Evolutionary conservation across 2,329 filamentous ascomycete species (phyloP).

Genomic region (Penicillium sp.): DNA sequence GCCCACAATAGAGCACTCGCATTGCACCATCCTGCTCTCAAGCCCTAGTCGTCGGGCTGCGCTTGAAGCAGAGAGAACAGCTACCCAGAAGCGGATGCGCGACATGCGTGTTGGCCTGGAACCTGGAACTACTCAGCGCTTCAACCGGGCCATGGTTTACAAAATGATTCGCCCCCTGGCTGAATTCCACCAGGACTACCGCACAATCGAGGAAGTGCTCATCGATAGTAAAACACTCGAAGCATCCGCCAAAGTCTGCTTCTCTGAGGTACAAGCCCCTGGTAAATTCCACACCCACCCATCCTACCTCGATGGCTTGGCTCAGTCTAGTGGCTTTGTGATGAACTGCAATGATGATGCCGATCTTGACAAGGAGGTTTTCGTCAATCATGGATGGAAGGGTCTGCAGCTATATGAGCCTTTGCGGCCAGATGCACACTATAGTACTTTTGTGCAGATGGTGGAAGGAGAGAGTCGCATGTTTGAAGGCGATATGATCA

Average conservation of each 20-base stretch:
- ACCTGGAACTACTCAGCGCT: neutral
- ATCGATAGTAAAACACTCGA: conserved; percentile 2
- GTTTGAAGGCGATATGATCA: conserved; percentile 4
- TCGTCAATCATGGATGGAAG: conserved; percentile 18
- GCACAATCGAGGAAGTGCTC: conserved; percentile 5
- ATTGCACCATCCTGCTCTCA: neutral
- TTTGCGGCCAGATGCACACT: conserved; percentile 10
- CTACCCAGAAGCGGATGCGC: neutral
- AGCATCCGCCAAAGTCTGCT: neutral
- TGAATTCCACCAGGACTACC: conserved; percentile 9
- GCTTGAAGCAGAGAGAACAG: neutral
- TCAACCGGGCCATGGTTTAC: conserved; percentile 7
- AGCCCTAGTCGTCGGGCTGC: neutral
- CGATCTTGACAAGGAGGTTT: conserved; percentile 16
- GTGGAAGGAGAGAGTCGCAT: neutral
- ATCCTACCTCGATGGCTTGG: conserved; percentile 14
- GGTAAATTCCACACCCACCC: conserved; percentile 15
- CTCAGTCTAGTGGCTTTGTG: conserved; percentile 16
- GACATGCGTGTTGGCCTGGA: conserved; percentile 1
- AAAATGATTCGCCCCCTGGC: conserved; percentile 3
- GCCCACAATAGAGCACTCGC: neutral
- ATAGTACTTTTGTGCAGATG: conserved; percentile 4
- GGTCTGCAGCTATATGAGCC: conserved; percentile 14
- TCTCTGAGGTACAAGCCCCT: neutral
- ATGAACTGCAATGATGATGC: conserved; percentile 17